Base-by-base conservation (phyloP, 2,329 filamentous ascomycete species). In the Sarocladium oryzae region DNA sequence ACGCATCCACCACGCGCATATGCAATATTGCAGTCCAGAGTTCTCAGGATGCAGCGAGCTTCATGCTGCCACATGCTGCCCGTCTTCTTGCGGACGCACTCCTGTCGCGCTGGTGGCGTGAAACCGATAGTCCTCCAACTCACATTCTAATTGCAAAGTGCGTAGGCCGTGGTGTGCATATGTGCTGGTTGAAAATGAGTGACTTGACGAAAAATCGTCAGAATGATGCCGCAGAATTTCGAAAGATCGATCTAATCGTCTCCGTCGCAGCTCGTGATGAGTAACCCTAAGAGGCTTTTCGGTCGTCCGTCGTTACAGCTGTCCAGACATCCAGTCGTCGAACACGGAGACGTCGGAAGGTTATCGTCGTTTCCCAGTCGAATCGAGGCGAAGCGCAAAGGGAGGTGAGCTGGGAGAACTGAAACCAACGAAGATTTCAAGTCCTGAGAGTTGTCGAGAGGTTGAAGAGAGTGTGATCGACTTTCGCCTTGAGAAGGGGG, bases 151-250 rank as follows among this genome's bases (percentile, higher is more conserved):
- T 26, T 49, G 43, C 33, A 54, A 61, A 56, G 55, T 60, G 60
- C 61, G 59, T 62, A 54, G 58, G 62, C 56, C 58, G 53, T 61
- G 59, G 55, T 58, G 43, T 48, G 43, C 60, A 52, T 51, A 58
- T 58, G 55, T 55, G 52, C 56, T 55, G 52, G 33, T 52, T 38
- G 56, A 60, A 73, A 73, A 73, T 55, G 72, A 75, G 72, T 61
- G 72, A 69, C 69, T 69, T 63, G 71, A 73, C 71, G 70, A 70
- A 63, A 68, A 66, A 59, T 71, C 69, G 71, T 71, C 70, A 59
- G 64, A 63, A 52, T 49, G 55, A 49, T 36, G 46, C 30, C 46
- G 46, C 15, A 37, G 32, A 24, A 36, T 45, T 46, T 52, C 41
- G 46, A 40, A 49, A 53, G 30, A 41, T 37, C 35, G 48, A 46